Evolutionary conservation across 2,329 filamentous ascomycete species (phyloP).

Genomic region (Sphaerulina musiva): DNA sequence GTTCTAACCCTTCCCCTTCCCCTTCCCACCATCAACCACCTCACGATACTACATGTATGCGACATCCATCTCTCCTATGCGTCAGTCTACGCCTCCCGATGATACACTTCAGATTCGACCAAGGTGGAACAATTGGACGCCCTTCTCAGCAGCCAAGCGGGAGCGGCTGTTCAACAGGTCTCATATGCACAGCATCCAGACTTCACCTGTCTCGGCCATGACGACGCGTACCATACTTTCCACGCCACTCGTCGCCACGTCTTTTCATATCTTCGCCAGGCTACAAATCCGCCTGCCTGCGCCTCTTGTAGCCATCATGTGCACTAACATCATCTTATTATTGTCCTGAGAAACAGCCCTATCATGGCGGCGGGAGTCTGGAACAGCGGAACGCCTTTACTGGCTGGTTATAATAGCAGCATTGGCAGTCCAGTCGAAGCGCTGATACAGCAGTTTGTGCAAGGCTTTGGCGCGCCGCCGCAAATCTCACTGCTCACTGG

Average conservation of each 20-base stretch:
- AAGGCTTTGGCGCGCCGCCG: not conserved
- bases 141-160: not conserved
- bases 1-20: no score
- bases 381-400: not conserved
- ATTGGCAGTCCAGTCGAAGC: not conserved
- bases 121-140: not conserved
- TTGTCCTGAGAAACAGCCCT: not conserved
- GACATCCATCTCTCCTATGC: no score
- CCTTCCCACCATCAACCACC: no score
- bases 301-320: not conserved
- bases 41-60: no score
- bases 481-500: not conserved
- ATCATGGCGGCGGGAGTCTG: not conserved
- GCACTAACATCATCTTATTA: not conserved
- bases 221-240: not conserved
- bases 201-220: conserved; percentile 3
- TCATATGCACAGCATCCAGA: not conserved
- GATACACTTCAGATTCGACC: no score
- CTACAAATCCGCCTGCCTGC: not conserved
- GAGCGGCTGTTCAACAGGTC: not conserved
- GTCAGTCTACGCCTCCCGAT: no score
- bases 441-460: not conserved
- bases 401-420: not conserved
- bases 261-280: not conserved
- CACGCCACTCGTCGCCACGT: not conserved